Evolutionary conservation across 768 basidiomycete species (phyloP).

Genomic region (Agrocybe praecox): DNA sequence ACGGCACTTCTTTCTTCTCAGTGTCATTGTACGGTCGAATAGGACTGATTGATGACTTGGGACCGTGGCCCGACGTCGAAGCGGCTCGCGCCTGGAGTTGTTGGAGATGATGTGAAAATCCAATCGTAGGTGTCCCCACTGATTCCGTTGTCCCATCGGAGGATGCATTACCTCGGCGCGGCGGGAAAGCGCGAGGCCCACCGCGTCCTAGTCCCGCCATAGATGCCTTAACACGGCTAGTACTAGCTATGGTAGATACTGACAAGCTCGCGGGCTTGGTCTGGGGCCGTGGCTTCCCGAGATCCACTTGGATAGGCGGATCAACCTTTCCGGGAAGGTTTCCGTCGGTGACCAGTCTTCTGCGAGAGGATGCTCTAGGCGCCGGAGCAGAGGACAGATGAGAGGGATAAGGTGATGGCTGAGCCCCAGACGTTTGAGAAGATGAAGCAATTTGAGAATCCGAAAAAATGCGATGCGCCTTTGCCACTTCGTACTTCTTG

Average conservation of each 20-base stretch:
- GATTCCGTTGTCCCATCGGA: conserved; percentile 18
- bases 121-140: conserved; percentile 13
- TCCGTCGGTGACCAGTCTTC: conserved; percentile 17
- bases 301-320: conserved; percentile 15
- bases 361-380: conserved; percentile 12
- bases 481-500: conserved; percentile 31
- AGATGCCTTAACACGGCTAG: conserved; percentile 23
- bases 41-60: conserved; percentile 18
- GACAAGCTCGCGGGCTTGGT: conserved; percentile 5
- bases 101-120: conserved; percentile 27
- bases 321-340: conserved; percentile 3
- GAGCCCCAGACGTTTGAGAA: conserved; percentile 3
- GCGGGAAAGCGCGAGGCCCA: conserved; percentile 32
- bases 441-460: conserved; percentile 8
- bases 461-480: conserved; percentile 18
- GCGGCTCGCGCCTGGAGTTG: conserved; percentile 19
- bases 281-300: conserved; percentile 21
- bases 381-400: conserved; percentile 13
- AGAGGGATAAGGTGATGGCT: conserved; percentile 19
- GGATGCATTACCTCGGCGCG: conserved; percentile 41
- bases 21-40: conserved; percentile 13
- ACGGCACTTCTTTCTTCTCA: conserved; percentile 16
- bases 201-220: conserved; percentile 19
- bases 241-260: not conserved
- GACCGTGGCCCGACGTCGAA: conserved; percentile 10